These are phyloP conservation scores for Fomitiporia mediterranea DNA, from an alignment of 1,284 basidiomycete species.

Conservation along the genomic window DNA sequence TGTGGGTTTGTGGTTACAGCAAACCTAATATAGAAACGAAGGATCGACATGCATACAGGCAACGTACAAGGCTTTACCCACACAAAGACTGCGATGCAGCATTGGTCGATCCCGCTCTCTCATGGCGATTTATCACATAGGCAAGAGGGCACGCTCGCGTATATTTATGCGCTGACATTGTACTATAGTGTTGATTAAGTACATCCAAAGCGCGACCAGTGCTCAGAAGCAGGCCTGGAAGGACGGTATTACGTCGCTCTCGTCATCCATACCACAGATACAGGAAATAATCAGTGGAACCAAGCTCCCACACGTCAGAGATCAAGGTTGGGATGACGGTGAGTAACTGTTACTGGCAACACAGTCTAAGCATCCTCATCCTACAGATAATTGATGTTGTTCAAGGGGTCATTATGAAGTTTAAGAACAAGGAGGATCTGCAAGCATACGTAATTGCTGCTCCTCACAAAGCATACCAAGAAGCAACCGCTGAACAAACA, in stretches of 20 bases:
- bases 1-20: neutral
- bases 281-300: slow-evolving; percentile 15
- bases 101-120: too few species aligned
- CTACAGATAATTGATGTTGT: neutral
- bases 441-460: slow-evolving; percentile 8
- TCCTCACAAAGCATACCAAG: slow-evolving; percentile 17
- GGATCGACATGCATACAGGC: slow-evolving; percentile 8
- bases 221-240: slow-evolving; percentile 19
- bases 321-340: slow-evolving; percentile 21
- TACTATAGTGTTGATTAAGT: slow-evolving; percentile 19
- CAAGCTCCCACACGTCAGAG: slow-evolving; percentile 19
- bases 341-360: neutral
- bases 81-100: too few species aligned
- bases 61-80: too few species aligned
- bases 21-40: neutral
- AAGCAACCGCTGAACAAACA: slow-evolving; percentile 19
- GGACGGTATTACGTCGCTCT: slow-evolving; percentile 9
- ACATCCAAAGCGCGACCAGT: slow-evolving; percentile 7
- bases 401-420: slow-evolving; percentile 19
- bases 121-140: slow-evolving; percentile 21
- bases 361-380: too few species aligned
- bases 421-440: slow-evolving; percentile 19
- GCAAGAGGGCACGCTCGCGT: neutral
- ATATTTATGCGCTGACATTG: neutral
- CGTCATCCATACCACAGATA: slow-evolving; percentile 17